phyloP scores from a whole-genome alignment of 1,139 yeast genomes.

The Taphrina confusa region DNA sequence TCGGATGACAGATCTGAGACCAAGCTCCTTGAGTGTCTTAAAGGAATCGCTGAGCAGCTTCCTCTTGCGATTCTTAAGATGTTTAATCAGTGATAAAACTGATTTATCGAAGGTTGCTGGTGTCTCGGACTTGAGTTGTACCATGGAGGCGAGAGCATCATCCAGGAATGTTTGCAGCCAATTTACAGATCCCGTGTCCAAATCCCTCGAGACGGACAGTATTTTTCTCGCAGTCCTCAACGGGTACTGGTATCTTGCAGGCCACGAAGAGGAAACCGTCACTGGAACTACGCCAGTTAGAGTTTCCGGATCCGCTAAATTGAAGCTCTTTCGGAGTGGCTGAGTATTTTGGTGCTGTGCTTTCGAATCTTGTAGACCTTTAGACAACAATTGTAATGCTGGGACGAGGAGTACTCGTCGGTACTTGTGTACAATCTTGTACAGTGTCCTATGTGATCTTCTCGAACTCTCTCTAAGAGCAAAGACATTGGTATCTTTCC shows the following conservation, averaged over 20 bases:
- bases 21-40: constrained; percentile 71
- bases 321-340: background rate
- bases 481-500: constrained; percentile 94
- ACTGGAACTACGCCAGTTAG: background rate
- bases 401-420: constrained; percentile 62
- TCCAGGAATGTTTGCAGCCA: constrained; percentile 6
- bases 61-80: constrained; percentile 76
- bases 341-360: background rate
- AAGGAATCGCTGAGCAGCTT: constrained; percentile 75
- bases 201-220: background rate
- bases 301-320: background rate
- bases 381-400: constrained; percentile 60
- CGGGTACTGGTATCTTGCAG: background rate
- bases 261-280: background rate
- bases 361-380: constrained; percentile 52
- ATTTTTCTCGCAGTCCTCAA: constrained; percentile 7
- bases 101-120: constrained; percentile 16
- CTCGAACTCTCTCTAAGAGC: constrained; percentile 93
- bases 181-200: background rate
- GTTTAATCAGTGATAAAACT: constrained; percentile 52
- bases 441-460: constrained; percentile 78
- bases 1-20: constrained; percentile 66
- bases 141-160: constrained; percentile 9
- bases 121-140: constrained; percentile 16
- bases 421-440: constrained; percentile 80